These are phyloP conservation scores for Leishmania mexicana DNA, from an alignment of 208 protist genomes.

Conservation along the genomic window DNA sequence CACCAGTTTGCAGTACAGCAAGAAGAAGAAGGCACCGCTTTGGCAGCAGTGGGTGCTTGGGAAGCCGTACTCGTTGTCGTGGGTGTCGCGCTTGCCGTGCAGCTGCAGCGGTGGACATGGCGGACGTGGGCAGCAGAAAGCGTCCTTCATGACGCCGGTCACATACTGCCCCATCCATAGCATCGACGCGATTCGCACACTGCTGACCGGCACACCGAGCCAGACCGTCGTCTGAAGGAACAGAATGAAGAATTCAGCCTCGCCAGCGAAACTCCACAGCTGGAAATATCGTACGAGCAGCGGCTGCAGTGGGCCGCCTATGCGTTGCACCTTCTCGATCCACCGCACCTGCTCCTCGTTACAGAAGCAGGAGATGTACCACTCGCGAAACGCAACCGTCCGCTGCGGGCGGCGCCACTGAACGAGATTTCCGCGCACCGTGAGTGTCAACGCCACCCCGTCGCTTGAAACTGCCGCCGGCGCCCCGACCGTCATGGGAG, in stretches of 20 bases:
- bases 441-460: not conserved
- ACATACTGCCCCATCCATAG: slow-evolving; percentile 70
- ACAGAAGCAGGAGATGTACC: slow-evolving; percentile 77
- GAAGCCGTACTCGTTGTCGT: slow-evolving; percentile 77
- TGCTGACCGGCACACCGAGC: slow-evolving; percentile 39
- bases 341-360: slow-evolving; percentile 48
- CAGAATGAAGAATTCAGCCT: slow-evolving; percentile 72
- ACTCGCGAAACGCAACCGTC: slow-evolving; percentile 51
- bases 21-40: slow-evolving; percentile 58
- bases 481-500: slow-evolving; percentile 8
- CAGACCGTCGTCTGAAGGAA: slow-evolving; percentile 62
- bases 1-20: slow-evolving; percentile 46
- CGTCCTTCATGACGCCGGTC: slow-evolving; percentile 65
- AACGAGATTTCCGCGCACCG: slow-evolving; percentile 22
- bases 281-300: slow-evolving; percentile 56
- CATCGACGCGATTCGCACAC: slow-evolving; percentile 42
- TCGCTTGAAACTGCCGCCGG: slow-evolving; percentile 2
- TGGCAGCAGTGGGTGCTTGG: slow-evolving; percentile 73
- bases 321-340: slow-evolving; percentile 44
- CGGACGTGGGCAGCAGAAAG: slow-evolving; percentile 60
- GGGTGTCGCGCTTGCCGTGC: slow-evolving; percentile 41
- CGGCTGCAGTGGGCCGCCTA: slow-evolving; percentile 30
- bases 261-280: slow-evolving; percentile 65
- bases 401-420: slow-evolving; percentile 31
- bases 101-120: slow-evolving; percentile 69